These are phyloP conservation scores for Corchorus capsularis DNA, from an alignment of 345 rosid species.

Conservation along the genomic window DNA sequence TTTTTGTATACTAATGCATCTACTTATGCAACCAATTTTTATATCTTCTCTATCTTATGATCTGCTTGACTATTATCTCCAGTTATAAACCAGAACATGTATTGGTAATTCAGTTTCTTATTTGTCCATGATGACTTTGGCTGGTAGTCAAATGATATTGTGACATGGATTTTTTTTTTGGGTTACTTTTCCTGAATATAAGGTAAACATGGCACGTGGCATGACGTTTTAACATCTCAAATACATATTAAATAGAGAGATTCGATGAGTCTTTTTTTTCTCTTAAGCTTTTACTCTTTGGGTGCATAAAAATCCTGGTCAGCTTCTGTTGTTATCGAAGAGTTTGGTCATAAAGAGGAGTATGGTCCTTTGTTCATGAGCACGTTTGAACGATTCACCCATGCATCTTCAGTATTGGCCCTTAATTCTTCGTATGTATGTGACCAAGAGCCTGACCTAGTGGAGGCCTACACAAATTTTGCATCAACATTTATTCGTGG, in stretches of 20 bases:
- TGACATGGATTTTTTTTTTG: background rate
- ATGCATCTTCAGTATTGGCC: conserved; percentile 78
- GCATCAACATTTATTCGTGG: conserved; percentile 77
- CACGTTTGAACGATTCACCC: conserved; percentile 84
- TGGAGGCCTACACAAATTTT: conserved; percentile 90
- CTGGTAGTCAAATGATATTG: background rate
- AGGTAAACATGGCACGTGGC: background rate
- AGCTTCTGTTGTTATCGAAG: conserved; percentile 92
- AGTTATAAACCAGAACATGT: background rate
- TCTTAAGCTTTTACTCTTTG: background rate
- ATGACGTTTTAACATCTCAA: background rate
- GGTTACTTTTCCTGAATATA: background rate
- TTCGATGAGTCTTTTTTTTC: background rate
- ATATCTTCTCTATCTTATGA: background rate
- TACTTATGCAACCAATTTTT: background rate
- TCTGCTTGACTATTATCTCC: background rate
- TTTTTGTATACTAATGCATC: background rate
- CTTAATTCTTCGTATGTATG: conserved; percentile 90
- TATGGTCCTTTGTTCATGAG: conserved; percentile 72
- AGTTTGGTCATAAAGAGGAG: conserved; percentile 85
- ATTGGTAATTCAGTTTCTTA: conserved; percentile 3
- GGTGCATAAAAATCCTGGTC: conserved; percentile 20
- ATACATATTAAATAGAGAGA: background rate
- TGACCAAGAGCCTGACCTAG: conserved; percentile 98
- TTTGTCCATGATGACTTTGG: background rate